Conservation (phyloP, 1,284 basidiomycete genomes). For the Wolfiporia cocos region DNA sequence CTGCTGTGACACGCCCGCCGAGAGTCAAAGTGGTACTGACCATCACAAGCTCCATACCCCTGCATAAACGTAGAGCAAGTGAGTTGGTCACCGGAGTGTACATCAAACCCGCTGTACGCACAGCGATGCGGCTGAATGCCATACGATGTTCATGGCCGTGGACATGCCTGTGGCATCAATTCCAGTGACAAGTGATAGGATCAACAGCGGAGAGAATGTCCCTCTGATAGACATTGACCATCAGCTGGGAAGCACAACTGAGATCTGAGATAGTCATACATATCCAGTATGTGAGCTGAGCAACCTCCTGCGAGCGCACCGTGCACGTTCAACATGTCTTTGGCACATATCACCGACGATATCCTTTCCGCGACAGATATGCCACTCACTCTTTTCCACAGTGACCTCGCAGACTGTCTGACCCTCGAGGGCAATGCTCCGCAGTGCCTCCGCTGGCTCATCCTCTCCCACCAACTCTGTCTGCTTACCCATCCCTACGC, state of each 20-base stretch:
- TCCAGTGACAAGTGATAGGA: constrained; percentile 13
- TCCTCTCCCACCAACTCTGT: constrained; percentile 2
- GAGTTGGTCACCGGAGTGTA: too few relatives aligned
- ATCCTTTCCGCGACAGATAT: too few relatives aligned
- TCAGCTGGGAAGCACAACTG: background rate
- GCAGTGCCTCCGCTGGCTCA: constrained; percentile 3
- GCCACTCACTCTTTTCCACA: constrained; percentile 17
- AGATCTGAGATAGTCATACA: constrained; percentile 15
- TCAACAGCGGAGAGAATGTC: constrained; percentile 20
- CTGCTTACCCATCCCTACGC: constrained; percentile 2
- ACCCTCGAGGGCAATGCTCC: constrained; percentile 9
- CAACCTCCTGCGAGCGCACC: constrained; percentile 20
- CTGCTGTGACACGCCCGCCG: constrained; percentile 14
- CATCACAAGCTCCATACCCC: constrained; percentile 19
- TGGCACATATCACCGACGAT: too few relatives aligned
- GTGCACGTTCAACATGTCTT: constrained; percentile 25
- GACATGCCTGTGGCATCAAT: constrained; percentile 20
- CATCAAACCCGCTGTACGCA: too few relatives aligned
- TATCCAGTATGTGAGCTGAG: constrained; percentile 19
- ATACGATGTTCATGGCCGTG: constrained; percentile 19
- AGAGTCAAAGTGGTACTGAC: constrained; percentile 18
- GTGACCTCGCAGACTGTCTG: constrained; percentile 21
- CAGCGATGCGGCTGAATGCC: constrained; percentile 19
- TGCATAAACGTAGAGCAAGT: constrained; percentile 2
- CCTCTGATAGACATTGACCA: constrained; percentile 7